These are phyloP conservation scores for Dictyostelium firmibasis DNA, from an alignment of 78 protist species.

Conservation along the genomic window DNA sequence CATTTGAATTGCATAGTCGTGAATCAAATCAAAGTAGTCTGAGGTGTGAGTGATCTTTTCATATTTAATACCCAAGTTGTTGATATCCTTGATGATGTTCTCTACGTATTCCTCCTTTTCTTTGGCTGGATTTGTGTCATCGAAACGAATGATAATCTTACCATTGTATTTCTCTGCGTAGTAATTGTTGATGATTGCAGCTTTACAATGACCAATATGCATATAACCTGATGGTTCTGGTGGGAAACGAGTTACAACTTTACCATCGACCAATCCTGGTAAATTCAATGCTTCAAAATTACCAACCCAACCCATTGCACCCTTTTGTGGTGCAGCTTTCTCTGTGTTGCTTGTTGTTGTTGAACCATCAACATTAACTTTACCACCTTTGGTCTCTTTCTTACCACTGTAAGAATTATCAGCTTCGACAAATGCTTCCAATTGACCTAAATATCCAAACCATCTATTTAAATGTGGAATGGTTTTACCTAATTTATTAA, in stretches of 20 bases:
- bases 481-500: neutral
- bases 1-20: slow-evolving; percentile 63
- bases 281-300: slow-evolving; percentile 20
- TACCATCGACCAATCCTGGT: slow-evolving; percentile 88
- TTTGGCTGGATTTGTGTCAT: slow-evolving; percentile 99
- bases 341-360: neutral
- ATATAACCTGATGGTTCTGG: slow-evolving; percentile 99
- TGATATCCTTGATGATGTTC: slow-evolving; percentile 74
- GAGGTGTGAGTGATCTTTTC: slow-evolving; percentile 91
- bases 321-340: neutral
- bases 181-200: slow-evolving; percentile 94
- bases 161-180: slow-evolving; percentile 94
- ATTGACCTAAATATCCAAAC: neutral
- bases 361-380: neutral
- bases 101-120: slow-evolving; percentile 84
- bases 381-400: neutral
- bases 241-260: slow-evolving; percentile 99
- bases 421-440: slow-evolving; percentile 22
- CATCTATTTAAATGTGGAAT: slow-evolving; percentile 67
- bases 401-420: neutral
- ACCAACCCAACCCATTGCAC: slow-evolving; percentile 78
- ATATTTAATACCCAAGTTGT: slow-evolving; percentile 74
- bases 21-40: slow-evolving; percentile 90
- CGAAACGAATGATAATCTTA: slow-evolving; percentile 94
- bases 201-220: slow-evolving; percentile 99